These are phyloP conservation scores for Blastobotrys aristatus DNA, from an alignment of 1,139 yeast genomes.

Conservation along the genomic window DNA sequence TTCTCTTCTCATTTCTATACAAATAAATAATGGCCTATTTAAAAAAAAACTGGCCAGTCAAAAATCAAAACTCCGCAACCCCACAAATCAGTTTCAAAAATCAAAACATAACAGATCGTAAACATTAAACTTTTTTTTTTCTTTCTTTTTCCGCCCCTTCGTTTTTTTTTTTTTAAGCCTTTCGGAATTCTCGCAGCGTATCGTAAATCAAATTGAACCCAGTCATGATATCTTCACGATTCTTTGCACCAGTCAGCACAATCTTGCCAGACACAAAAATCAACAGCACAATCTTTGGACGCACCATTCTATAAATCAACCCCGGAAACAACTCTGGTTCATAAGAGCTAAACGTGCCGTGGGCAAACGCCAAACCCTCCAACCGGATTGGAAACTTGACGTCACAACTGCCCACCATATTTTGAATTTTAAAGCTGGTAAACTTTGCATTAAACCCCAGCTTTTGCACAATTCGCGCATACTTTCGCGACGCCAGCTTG, in stretches of 20 bases:
- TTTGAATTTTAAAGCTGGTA: constrained; percentile 95
- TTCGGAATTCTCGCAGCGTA: constrained; percentile 95
- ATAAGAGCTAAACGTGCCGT: constrained; percentile 97
- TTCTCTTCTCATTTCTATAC: constrained; percentile 3
- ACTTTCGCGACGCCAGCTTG: constrained; percentile 92
- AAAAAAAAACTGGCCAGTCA: too few relatives aligned
- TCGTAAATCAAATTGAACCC: constrained; percentile 98
- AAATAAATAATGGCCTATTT: constrained; percentile 7
- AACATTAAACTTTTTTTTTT: not conserved
- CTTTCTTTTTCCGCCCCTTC: not conserved
- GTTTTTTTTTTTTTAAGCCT: constrained; percentile 41
- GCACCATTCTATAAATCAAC: constrained; percentile 97
- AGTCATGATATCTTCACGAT: constrained; percentile 96
- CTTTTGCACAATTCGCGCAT: constrained; percentile 96
- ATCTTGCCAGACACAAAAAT: constrained; percentile 97
- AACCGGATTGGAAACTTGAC: constrained; percentile 95
- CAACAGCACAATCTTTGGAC: constrained; percentile 92
- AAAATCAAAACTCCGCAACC: too few relatives aligned
- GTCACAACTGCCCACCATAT: constrained; percentile 95
- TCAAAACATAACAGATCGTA: too few relatives aligned
- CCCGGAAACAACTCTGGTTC: constrained; percentile 99
- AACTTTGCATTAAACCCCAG: constrained; percentile 89
- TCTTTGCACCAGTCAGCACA: constrained; percentile 98
- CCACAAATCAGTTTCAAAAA: too few relatives aligned
- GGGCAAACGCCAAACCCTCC: constrained; percentile 96